Base-by-base conservation (phyloP, 257 asterid species). In the Capsicum rhomboideum region DNA sequence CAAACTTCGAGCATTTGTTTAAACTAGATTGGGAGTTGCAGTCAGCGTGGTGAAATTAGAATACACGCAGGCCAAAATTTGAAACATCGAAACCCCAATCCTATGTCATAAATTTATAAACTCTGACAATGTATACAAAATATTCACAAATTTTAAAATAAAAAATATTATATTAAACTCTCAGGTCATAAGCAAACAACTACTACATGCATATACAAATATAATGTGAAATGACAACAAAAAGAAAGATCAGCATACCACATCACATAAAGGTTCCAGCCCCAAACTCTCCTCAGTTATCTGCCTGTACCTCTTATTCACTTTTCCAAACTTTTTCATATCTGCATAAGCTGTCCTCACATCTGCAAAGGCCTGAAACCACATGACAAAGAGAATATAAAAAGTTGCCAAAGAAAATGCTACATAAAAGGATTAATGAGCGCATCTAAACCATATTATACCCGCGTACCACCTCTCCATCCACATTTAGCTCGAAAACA, bases 401-500 rank as follows among this genome's bases (percentile, higher is more conserved):
- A 83, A 83, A 84, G 66, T 71, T 26, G 21, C 64, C 77, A 87
- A 63, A 55, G 34, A 16, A 69, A 81, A 37, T 67, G 37, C 11
- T 49, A 75, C 40, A 74, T 44, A 75, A 75, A 16, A 75, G 40
- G 23, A 49, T 75, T 75, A 49, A 50, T 46, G 59, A 74, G 59
- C 61, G 50, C 23, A 75, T 75, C 61, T n/a, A 49, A 49, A 49
- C 21, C 61, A 75, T 49, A 59, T 13, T 17, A 46, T 94, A 96
- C 99, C 80, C 90, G 91, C 10, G 94, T 91, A 29, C 81, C 26
- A 84, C 99, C 99, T 84, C 68, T 91, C 99, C 98, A 94, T 64
- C 97, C 98, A 86, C 99, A 96, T 86, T 88, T 94, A 85, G 86
- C 98, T 81, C 98, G 96, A 89, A 91, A 91, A 88, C 98, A 96